A percentile compares a stretch with the other conserved stretches of the same genome.
Evolutionary conservation across 306 rosid species (phyloP).

Genomic region (Heteromeles arbutifolia): DNA sequence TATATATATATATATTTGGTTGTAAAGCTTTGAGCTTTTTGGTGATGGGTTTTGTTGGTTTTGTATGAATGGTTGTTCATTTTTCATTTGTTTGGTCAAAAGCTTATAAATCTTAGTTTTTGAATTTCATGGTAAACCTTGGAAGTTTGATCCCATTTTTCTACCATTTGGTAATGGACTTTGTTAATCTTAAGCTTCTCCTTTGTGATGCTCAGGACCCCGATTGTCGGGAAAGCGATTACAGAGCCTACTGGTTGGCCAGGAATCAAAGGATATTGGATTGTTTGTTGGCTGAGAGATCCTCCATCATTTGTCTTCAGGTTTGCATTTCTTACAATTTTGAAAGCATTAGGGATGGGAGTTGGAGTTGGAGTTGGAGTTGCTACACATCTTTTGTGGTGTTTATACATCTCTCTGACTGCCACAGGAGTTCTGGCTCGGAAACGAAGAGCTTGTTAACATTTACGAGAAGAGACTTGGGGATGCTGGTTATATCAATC

Average conservation of each 20-base stretch:
- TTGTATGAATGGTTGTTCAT: neutral
- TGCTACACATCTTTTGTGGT: neutral
- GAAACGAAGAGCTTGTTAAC: constrained; percentile 74
- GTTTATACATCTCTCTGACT: neutral
- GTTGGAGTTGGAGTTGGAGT: neutral
- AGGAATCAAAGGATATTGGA: constrained; percentile 84
- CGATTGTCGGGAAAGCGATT: constrained; percentile 69
- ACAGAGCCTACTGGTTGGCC: constrained; percentile 63
- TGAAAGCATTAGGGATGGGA: neutral
- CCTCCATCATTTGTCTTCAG: constrained; percentile 98
- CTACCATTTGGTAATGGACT: too few species aligned
- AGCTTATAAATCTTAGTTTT: neutral
- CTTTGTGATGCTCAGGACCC: constrained; percentile 48
- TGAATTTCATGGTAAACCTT: too few species aligned
- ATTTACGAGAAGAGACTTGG: constrained; percentile 67
- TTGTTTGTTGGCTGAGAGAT: constrained; percentile 64
- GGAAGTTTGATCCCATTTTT: too few species aligned
- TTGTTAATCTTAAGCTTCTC: too few species aligned
- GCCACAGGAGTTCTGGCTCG: constrained; percentile 77
- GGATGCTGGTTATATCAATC: constrained; percentile 67
- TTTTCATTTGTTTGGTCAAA: neutral
- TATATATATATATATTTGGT: neutral
- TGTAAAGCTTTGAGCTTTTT: neutral
- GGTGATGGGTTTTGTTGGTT: neutral
- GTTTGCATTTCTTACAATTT: constrained; percentile 26